Evolutionary conservation across 2,329 filamentous ascomycete species (phyloP), one percentile per base, ranked within the genome.

Genomic region (Leptographium lundbergii): DNA sequence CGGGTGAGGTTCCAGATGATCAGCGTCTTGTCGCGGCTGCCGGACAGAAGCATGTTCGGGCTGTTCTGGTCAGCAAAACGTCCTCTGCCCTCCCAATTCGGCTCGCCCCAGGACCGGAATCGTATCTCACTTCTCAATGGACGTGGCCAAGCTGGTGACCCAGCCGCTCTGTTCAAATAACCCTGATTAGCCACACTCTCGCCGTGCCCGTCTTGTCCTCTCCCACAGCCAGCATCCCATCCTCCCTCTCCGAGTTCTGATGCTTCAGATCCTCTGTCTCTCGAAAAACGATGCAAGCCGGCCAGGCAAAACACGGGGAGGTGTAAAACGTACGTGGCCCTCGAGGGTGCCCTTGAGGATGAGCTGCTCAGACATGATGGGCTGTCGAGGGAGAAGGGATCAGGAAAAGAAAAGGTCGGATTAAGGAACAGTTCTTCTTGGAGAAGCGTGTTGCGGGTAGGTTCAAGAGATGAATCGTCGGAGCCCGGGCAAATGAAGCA

Each of bases 1-100:
- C 94, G 92, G 78, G 94, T 97, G 73, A 99, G 85, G 85, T 96
- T 96, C 94, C 94, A 99, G 86, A 99, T 95, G 82, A 99, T 99
- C 76, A 99, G 83, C 69, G 89, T 89, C 88, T 97, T 96, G 85
- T 99, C 94, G 81, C 94, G 91, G 75, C 85, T 90, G 73, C 83
- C 92, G 69, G 94, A 99, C 72, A 99, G 86, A 76, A 99, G 91
- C 92, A 99, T 97, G 85, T 99, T 97, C 74, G 94, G 94, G 88
- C 90, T 84, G 69, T 63, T 54, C n/a, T 50, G 13, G 47, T 25
- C 25, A 51, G 25, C 24, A 25, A 7, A 29, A 32, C 2, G 25
- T 24, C n/a, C 48, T 56, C 59, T 50, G 13, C 29, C 9, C n/a
- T 24, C 7, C 42, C 11, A 19, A 22, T 2, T 45, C 36, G 13